Percentiles rank a stretch among this genome's conserved stretches.
Evolutionary conservation across 2,329 filamentous ascomycete genomes (phyloP).

Genomic region (Penicillium glabrum): DNA sequence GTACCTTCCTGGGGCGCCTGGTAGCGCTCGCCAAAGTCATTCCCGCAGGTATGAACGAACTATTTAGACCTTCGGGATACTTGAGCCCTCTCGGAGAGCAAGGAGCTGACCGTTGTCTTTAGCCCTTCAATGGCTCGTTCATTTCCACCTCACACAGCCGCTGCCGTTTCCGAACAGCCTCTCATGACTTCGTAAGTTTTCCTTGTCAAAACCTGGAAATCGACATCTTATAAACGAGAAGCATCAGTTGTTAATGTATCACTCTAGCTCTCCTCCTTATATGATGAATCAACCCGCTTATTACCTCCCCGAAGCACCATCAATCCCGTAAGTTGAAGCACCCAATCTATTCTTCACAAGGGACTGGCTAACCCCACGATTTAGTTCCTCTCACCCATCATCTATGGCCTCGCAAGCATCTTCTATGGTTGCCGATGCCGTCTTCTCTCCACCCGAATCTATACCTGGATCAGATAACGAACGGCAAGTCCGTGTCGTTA

Average conservation of each 20-base stretch:
- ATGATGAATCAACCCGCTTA: slow-evolving; percentile 35
- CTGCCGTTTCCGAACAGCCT: slow-evolving; percentile 13
- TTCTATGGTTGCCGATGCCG: slow-evolving; percentile 22
- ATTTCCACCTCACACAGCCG: slow-evolving; percentile 16
- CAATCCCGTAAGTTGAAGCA: slow-evolving; percentile 28
- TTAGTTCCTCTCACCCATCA: slow-evolving; percentile 25
- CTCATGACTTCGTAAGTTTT: slow-evolving; percentile 20
- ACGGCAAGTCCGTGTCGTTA: slow-evolving; percentile 65
- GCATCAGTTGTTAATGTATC: slow-evolving; percentile 9
- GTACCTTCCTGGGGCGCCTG: slow-evolving; percentile 11
- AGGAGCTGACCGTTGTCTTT: neutral
- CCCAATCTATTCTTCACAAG: neutral
- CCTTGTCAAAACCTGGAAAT: neutral
- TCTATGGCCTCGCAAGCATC: slow-evolving; percentile 29
- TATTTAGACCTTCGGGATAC: no score
- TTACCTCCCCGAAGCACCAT: slow-evolving; percentile 31
- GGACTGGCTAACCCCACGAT: slow-evolving; percentile 8
- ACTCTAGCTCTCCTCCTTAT: slow-evolving; percentile 31
- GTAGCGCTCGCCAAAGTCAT: slow-evolving; percentile 12
- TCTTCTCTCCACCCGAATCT: slow-evolving; percentile 30
- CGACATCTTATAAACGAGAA: neutral
- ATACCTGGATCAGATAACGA: slow-evolving; percentile 35
- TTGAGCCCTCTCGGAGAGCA: neutral
- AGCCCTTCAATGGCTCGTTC: slow-evolving; percentile 17
- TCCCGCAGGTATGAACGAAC: slow-evolving; percentile 14